Evolutionary conservation across 805 yeast species (phyloP).

Genomic region (Sungouiella thailandica): DNA sequence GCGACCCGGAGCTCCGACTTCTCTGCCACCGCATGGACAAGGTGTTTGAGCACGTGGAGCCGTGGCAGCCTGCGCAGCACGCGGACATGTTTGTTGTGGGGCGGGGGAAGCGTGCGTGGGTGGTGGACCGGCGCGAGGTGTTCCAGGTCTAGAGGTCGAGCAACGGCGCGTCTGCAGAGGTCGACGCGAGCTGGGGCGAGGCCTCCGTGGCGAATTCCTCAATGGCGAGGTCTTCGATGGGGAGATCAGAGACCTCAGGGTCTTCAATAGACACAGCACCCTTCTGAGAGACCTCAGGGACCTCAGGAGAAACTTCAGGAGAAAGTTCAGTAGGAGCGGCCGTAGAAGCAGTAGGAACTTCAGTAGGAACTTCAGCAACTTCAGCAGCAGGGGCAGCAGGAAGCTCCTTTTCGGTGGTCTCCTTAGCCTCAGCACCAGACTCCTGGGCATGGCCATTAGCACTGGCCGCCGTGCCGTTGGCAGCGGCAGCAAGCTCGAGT

Average conservation of each 20-base stretch:
- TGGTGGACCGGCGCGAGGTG: conserved; percentile 10
- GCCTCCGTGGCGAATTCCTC: not conserved
- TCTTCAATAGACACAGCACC: not conserved
- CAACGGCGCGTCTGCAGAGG: not conserved
- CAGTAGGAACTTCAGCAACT: not conserved
- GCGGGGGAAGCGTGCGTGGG: conserved; percentile 8
- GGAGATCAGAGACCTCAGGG: not conserved
- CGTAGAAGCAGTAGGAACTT: not conserved
- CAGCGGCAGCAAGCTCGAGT: conserved; percentile 47
- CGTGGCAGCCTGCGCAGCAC: conserved; percentile 11
- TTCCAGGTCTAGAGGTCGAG: conserved; percentile 7
- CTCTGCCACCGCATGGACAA: conserved; percentile 18
- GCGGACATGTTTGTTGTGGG: conserved; percentile 28
- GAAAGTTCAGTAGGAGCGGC: not conserved
- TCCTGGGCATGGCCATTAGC: no score
- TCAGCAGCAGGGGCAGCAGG: not conserved
- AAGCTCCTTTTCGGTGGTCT: no score
- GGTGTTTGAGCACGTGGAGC: conserved; percentile 24
- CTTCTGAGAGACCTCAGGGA: not conserved
- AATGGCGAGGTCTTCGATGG: not conserved
- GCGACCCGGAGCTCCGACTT: conserved; percentile 27
- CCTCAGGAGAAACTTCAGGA: not conserved
- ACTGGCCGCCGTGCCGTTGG: conserved; percentile 12
- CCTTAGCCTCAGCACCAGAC: no score
- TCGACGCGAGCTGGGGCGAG: not conserved